Percentiles rank a stretch among this genome's conserved stretches.
Evolutionary conservation across 495 filamentous ascomycete genomes (phyloP).

Genomic region (Letharia columbiana): DNA sequence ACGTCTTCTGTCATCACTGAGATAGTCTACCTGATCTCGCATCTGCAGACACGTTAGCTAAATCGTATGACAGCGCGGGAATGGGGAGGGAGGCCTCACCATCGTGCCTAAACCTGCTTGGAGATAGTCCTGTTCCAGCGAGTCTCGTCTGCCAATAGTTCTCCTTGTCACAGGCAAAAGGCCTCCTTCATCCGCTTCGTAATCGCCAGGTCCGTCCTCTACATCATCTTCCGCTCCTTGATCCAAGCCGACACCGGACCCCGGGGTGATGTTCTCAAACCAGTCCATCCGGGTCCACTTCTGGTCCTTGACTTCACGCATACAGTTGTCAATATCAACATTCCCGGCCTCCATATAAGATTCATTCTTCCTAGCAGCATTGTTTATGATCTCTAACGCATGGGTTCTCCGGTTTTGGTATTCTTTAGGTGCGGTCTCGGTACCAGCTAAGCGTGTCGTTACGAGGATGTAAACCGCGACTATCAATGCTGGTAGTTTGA

Average conservation of each 20-base stretch:
- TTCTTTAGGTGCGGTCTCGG: slow-evolving; percentile 32
- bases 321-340: slow-evolving; percentile 52
- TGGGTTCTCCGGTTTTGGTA: slow-evolving; percentile 35
- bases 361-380: slow-evolving; percentile 32
- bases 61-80: neutral
- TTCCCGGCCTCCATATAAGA: slow-evolving; percentile 30
- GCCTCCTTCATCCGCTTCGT: slow-evolving; percentile 11
- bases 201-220: slow-evolving; percentile 10
- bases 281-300: slow-evolving; percentile 62
- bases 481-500: slow-evolving; percentile 46
- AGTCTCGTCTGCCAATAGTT: neutral
- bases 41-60: slow-evolving; percentile 36
- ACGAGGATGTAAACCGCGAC: slow-evolving; percentile 62
- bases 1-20: slow-evolving; percentile 58
- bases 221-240: slow-evolving; percentile 33
- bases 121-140: slow-evolving; percentile 26
- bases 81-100: slow-evolving; percentile 25
- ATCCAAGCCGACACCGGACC: slow-evolving; percentile 29
- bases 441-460: slow-evolving; percentile 35
- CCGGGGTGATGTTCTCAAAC: slow-evolving; percentile 49
- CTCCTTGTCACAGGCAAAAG: neutral
- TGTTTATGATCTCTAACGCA: slow-evolving; percentile 34
- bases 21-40: slow-evolving; percentile 71
- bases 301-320: slow-evolving; percentile 45
- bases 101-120: slow-evolving; percentile 61